A percentile compares a stretch with the other conserved stretches of the same genome.
phyloP scores from a whole-genome alignment of 2,329 filamentous ascomycete species.

The Ceratocystis lukuohia region DNA sequence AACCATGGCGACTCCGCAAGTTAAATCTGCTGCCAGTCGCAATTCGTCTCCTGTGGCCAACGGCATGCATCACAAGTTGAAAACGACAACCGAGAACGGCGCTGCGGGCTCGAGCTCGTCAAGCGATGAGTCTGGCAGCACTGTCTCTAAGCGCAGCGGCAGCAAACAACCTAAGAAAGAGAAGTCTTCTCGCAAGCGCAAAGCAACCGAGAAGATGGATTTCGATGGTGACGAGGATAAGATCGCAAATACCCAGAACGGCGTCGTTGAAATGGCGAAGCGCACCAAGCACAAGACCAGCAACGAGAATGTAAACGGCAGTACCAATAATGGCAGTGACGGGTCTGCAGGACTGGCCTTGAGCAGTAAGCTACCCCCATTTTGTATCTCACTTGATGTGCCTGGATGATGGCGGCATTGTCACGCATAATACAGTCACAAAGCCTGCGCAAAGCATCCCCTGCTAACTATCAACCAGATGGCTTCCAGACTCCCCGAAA shows the following conservation, averaged over 20 bases:
- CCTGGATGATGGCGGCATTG: not conserved
- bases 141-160: conserved; percentile 14
- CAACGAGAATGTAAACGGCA: not conserved
- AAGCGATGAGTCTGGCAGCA: conserved; percentile 18
- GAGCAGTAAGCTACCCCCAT: not conserved
- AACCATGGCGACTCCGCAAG: conserved; percentile 16
- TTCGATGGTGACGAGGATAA: conserved; percentile 26
- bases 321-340: conserved; percentile 5
- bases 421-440: not conserved
- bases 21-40: conserved; percentile 6
- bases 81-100: not conserved
- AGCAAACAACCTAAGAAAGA: conserved; percentile 18
- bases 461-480: conserved; percentile 6
- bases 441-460: not conserved
- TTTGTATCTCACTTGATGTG: not conserved
- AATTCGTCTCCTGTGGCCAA: conserved; percentile 3
- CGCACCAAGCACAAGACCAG: conserved; percentile 14
- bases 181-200: conserved; percentile 22
- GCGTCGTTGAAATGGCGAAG: conserved; percentile 8
- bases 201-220: conserved; percentile 32
- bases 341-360: not conserved
- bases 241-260: not conserved
- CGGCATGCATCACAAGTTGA: conserved; percentile 10
- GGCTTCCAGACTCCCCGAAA: conserved; percentile 11
- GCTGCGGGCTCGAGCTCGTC: conserved; percentile 8